Base-by-base conservation (phyloP, 495 filamentous ascomycete genomes). In the Aspergillus sclerotioniger region DNA sequence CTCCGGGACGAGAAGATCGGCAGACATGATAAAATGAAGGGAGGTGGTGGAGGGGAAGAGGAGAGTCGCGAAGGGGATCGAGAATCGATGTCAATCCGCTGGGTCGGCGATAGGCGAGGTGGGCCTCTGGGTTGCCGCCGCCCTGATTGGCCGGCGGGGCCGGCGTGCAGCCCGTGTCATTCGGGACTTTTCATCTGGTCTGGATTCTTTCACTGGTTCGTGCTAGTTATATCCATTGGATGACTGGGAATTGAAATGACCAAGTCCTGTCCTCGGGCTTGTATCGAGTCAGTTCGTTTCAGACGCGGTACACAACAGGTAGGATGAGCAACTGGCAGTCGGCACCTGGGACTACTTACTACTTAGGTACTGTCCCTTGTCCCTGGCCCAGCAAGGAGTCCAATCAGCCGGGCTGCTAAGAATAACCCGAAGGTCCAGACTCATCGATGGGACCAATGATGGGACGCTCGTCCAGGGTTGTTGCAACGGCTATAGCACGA, bases 1-100 rank as follows among this genome's bases (percentile, higher is more conserved):
- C 69, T 94, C 90, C 10, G 92, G 91, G 45, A 95, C 83, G 28
- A 84, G 64, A 53, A 47, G 61, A 43, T 76, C 71, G 13, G 60
- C 58, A 7, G 67, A 65, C 73, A 76, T 76, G 56, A 53, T 56
- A 46, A 29, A 55, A 31, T 32, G n/a, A 17, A 51, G 46, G 16
- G 51, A 33, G 35, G 20, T 17, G 35, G 20, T 39, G 25, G 16
- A 51, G 50, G 28, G 53, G 20, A n/a, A 35, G 52, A n/a, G 46
- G 15, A 44, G 15, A 39, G 35, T 10, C 16, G n/a, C 16, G n/a
- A 16, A 35, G 41, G 9, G 39, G 28, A 32, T 39, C n/a, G 15
- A 44, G 19, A 17, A 28, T 33, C 28, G 17, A 31, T 32, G 41
- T 44, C 9, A 44, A 54, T 54, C 33, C 33, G 21, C 29, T 58